Conservation (phyloP, 2,329 filamentous ascomycete genomes). For the Amesomyces nigricolor region DNA sequence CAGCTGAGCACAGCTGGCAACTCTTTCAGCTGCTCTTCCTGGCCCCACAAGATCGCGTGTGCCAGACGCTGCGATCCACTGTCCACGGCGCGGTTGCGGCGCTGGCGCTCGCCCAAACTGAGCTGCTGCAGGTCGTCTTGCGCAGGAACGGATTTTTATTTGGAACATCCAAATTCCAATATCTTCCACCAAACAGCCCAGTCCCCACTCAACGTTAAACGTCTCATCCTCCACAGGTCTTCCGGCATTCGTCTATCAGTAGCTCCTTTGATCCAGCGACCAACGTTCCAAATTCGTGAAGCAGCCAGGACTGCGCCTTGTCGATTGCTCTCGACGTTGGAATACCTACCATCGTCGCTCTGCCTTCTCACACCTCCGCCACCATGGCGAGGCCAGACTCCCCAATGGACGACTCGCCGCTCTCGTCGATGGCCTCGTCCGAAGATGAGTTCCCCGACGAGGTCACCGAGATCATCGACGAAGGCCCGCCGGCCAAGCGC, state of each 20-base stretch:
- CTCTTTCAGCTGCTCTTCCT: background rate
- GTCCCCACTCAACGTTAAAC: no score
- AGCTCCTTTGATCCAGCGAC: no score
- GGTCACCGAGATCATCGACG: conserved; percentile 38
- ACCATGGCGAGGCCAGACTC: conserved; percentile 23
- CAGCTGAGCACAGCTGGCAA: conserved; percentile 5
- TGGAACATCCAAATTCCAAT: background rate
- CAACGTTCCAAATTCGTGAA: no score
- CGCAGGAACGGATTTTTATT: background rate
- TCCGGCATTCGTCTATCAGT: no score
- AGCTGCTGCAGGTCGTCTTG: background rate
- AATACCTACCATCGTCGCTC: background rate
- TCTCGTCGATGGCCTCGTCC: conserved; percentile 43
- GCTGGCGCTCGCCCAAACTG: no score
- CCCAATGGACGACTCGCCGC: conserved; percentile 42
- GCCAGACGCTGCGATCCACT: conserved; percentile 1
- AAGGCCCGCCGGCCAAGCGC: conserved; percentile 43
- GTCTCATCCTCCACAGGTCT: no score
- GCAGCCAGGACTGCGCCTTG: background rate
- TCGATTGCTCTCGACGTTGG: background rate
- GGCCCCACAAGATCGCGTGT: background rate
- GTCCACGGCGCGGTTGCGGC: background rate
- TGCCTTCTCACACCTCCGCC: background rate
- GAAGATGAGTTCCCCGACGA: conserved; percentile 46
- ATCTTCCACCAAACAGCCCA: no score